Evolutionary conservation across 805 yeast genomes (phyloP).

Genomic region (Starmerella roubikii): DNA sequence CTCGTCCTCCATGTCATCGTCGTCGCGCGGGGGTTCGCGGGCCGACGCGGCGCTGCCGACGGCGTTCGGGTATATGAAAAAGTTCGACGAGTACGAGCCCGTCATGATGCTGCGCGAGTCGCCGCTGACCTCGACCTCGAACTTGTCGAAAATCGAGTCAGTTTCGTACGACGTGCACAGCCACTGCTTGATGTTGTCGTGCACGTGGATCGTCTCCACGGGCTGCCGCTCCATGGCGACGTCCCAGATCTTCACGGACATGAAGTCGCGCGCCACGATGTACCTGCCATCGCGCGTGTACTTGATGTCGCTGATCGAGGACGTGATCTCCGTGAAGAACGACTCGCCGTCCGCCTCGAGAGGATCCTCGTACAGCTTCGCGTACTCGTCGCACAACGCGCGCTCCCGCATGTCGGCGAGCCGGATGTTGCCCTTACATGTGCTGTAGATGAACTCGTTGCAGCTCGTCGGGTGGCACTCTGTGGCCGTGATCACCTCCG

Average conservation of each 20-base stretch:
- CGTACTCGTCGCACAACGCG: constrained; percentile 83
- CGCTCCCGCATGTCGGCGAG: constrained; percentile 92
- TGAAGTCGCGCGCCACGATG: constrained; percentile 91
- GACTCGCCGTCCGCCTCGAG: constrained; percentile 86
- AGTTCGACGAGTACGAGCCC: constrained; percentile 92
- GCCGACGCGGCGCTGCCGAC: constrained; percentile 15
- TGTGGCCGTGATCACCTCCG: constrained; percentile 93
- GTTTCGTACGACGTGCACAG: constrained; percentile 95
- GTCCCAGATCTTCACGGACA: constrained; percentile 98
- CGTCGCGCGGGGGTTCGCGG: not conserved
- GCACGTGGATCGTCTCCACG: constrained; percentile 83
- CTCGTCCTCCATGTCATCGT: constrained; percentile 1
- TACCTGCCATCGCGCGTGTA: constrained; percentile 86
- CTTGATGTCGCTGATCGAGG: constrained; percentile 84
- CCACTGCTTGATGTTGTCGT: constrained; percentile 84
- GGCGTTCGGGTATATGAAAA: constrained; percentile 89
- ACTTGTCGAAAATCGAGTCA: constrained; percentile 96
- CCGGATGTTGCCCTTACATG: constrained; percentile 90
- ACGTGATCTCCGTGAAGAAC: constrained; percentile 93
- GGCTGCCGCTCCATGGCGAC: constrained; percentile 94
- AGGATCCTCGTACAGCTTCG: constrained; percentile 74
- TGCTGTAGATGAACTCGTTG: constrained; percentile 87
- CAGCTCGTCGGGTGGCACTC: constrained; percentile 91
- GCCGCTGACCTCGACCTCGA: constrained; percentile 90
- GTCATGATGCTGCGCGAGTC: constrained; percentile 89